Evolutionary conservation across 2,329 filamentous ascomycete genomes (phyloP), one percentile per base, ranked within the genome.

Genomic region (Neopestalotiopsis sp.): DNA sequence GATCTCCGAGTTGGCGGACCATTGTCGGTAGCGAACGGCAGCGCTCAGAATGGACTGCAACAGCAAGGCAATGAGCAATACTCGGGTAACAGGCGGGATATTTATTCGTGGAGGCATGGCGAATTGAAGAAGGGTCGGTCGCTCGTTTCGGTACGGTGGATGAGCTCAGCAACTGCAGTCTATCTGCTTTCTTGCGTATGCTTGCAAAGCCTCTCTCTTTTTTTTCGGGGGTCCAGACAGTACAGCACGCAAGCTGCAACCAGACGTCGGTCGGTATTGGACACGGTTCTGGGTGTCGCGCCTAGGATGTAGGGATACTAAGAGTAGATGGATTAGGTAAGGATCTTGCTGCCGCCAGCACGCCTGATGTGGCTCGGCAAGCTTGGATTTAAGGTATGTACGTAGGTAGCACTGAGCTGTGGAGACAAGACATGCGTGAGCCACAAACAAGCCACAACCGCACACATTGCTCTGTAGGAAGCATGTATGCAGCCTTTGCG

Each of bases 31-130:
- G 68, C 93, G 89, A 80, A 97, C 90, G 74, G 91, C 87, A 73
- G 92, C 91, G 83, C 95, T 96, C 77, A 98, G 86, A 74, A 96
- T 83, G 66, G 94, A 97, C 81, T 97, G 91, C 72, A 90, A 83
- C 72, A 94, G 81, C 69, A 97, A 88, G 70, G 87, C 87, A 77
- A 92, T 88, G 75, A 99, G 91, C 68, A 95, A 87, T 75, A 89
- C 90, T 72, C 96, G 92, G 62, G 96, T 98, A 74, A 97, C 89
- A 38, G 96, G 95, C 70, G 96, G 96, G 72, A 98, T 91, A 78
- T 97, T 98, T 83, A 98, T 88, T 85, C 95, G 91, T 67, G 91
- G 87, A 76, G 93, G 88, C 94, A 97, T 92, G 78, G 76, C 81
- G 81, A 75, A 28, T 28, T 28, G 24, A 53, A n/a, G 17, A 53